Evolutionary conservation across 2,329 filamentous ascomycete species (phyloP).

Genomic region (Colletotrichum salicis): DNA sequence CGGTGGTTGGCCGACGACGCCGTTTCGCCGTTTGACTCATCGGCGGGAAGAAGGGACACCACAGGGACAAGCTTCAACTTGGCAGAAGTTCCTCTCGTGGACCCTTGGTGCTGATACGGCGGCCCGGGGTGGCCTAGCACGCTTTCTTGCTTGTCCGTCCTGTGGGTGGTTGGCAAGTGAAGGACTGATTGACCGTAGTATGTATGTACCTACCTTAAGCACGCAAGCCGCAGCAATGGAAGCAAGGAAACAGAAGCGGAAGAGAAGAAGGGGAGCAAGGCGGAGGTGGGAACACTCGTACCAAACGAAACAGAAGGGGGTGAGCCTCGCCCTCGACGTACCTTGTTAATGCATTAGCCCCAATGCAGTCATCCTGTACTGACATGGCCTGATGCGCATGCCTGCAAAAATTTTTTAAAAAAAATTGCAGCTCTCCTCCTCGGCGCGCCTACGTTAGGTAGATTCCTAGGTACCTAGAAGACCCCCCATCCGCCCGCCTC

Average conservation of each 20-base stretch:
- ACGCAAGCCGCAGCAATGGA: neutral
- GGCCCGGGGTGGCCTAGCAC: neutral
- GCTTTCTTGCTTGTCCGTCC: neutral
- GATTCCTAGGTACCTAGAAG: neutral
- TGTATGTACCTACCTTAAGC: neutral
- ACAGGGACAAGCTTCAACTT: conserved; percentile 2
- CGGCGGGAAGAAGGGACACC: conserved; percentile 5
- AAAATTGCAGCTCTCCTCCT: neutral
- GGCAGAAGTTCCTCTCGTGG: conserved; percentile 34
- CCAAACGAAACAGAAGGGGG: neutral
- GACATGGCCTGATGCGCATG: conserved; percentile 17
- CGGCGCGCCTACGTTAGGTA: neutral
- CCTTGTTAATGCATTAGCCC: conserved; percentile 28
- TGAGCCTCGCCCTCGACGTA: neutral
- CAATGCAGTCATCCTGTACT: conserved; percentile 29
- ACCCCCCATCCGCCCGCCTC: conserved; percentile 29
- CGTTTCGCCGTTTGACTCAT: conserved; percentile 31
- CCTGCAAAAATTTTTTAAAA: neutral
- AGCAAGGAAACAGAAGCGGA: neutral
- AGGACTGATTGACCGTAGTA: neutral
- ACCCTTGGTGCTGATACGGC: conserved; percentile 17
- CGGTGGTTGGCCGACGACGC: conserved; percentile 12
- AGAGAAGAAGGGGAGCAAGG: neutral
- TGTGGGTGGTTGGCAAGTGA: neutral
- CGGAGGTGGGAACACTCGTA: neutral